Base-by-base conservation (phyloP, 495 filamentous ascomycete species). In the Penicillium samsonianum region DNA sequence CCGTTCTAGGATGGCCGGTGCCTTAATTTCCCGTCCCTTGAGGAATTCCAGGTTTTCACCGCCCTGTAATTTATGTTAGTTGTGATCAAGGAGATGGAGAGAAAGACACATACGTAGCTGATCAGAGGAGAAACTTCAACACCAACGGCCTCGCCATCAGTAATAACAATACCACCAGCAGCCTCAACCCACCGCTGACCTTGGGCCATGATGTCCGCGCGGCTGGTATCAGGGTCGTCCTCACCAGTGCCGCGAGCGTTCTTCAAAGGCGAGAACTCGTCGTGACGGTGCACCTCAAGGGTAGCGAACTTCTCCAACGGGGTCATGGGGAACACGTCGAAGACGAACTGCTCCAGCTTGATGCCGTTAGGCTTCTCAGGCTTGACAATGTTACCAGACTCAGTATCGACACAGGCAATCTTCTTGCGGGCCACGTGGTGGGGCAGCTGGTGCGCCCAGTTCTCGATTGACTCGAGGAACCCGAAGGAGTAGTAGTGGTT, bases 291-390 rank as follows among this genome's bases (percentile, higher is more conserved):
- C 28, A 99, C 94, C 75, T 99, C 94, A 78, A 98, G 85, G 73
- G 85, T 93, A 12, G 92, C 95, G 65, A 99, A 98, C 75, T 93
- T 91, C 43, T 87, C 80, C 57, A 99, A 79, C 28, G 90, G 80
- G 14, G 94, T 81, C 81, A 90, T 80, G 45, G 95, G 93, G 82
- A 99, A 99, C 64, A 94, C 91, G 72, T 99, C 94, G 74, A 99
- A 99, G 50, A 99, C 92, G 62, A 98, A 99, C 73, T 97, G 95
- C 80, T 99, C 94, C 48, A 99, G 82, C 78, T 99, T 99, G 81
- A 99, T 90, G 49, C 94, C 94, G 68, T 99, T 99, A 25, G 94
- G 90, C 77, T 91, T 94, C 65, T 87, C 82, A 0, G 94, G 93
- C 80, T 96, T 96, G 69, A 95, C 79, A 4, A 80, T 80, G 65